Base-by-base conservation (phyloP, 73 alveolate genomes). In the Paramecium pentaurelia region DNA sequence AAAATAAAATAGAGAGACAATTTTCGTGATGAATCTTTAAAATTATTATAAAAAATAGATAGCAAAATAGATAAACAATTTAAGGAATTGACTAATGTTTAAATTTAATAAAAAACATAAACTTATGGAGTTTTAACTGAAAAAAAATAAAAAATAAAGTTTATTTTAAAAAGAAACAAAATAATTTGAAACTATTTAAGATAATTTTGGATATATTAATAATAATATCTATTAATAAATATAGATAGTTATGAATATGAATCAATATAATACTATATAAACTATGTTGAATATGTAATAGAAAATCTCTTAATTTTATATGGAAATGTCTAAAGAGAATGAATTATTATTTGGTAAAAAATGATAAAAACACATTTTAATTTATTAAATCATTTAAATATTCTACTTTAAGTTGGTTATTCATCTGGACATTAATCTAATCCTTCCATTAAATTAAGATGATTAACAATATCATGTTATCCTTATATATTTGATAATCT, bases 381-480 rank as follows among this genome's bases (percentile, higher is more conserved):
- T 18, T 22, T n/a, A 18, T 18, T n/a, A 18, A 54, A 18, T 54
- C 70, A 54, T 54, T 18, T 54, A 12, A 54, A 18, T n/a, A 54
- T 54, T n/a, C 32, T 18, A 54, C 70, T 54, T 18, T 54, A 54
- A 7, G 34, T 18, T 54, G 30, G 32, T 11, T 28, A 20, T 32
- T 64, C 84, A 64, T 64, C 84, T 28, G 84, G 84, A 64, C 47
- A 64, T 28, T 64, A 28, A 64, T 64, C 84, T 32, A 64, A 64
- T 64, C 84, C 84, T 25, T 64, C 84, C 27, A 64, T 25, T 64
- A 64, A 64, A 64, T 64, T 64, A 6, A 64, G 14, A 18, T 54
- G 18, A 6, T 22, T 18, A 54, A 18, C 30, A 54, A 25, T 34
- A 64, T 64, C 84, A 32, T 64, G 28, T 64, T 64, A 32, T 64